These are phyloP conservation scores for Umbelopsis vinacea DNA, from an alignment of 192 early-diverging fungal species.

Conservation along the genomic window DNA sequence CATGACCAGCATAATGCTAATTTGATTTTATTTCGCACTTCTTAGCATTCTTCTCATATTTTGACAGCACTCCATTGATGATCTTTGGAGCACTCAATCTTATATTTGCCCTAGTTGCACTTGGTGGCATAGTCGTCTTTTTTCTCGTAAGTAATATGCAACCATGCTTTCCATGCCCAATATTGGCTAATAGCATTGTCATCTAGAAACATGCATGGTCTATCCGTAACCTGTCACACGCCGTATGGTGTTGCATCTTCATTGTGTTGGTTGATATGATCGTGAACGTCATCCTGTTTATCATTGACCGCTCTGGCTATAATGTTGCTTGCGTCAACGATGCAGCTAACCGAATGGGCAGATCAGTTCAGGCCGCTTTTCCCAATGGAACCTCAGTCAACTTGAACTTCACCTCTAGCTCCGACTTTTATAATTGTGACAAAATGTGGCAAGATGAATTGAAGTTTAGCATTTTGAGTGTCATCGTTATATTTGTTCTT, in stretches of 20 bases:
- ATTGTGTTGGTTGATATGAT: conserved; percentile 33
- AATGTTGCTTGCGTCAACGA: conserved; percentile 24
- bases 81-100: conserved; percentile 37
- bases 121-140: conserved; percentile 25
- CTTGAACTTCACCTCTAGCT: conserved; percentile 28
- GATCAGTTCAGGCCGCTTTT: conserved; percentile 9
- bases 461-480: conserved; percentile 38
- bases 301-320: conserved; percentile 23
- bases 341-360: conserved; percentile 2
- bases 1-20: background rate
- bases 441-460: conserved; percentile 42
- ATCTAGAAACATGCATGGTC: conserved; percentile 28
- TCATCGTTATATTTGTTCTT: conserved; percentile 34
- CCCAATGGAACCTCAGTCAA: conserved; percentile 21
- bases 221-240: conserved; percentile 23
- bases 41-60: conserved; percentile 34
- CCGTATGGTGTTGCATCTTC: conserved; percentile 31
- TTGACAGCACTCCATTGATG: conserved; percentile 22
- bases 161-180: background rate
- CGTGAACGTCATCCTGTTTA: conserved; percentile 41
- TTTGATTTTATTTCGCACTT: background rate
- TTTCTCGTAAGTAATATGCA: conserved; percentile 24
- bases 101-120: conserved; percentile 24
- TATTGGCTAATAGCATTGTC: background rate
- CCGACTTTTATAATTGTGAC: conserved; percentile 43